A percentile compares a stretch with the other conserved stretches of the same genome.
These are phyloP conservation scores for Striga hermonthica DNA, from an alignment of 305 asterid genomes.

Conservation along the genomic window DNA sequence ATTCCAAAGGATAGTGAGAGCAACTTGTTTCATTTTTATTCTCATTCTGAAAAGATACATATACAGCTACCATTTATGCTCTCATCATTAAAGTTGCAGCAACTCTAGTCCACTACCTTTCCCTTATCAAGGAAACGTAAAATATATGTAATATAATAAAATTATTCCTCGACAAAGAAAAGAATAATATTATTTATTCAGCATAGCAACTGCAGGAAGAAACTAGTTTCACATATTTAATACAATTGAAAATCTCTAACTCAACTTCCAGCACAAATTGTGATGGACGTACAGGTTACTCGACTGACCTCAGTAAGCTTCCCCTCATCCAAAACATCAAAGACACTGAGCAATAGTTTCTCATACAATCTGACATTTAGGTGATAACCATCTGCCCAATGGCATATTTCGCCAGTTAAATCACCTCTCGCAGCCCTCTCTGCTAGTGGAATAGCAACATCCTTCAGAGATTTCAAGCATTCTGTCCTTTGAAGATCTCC, in stretches of 20 bases:
- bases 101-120: constrained; percentile 13
- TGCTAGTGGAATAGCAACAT: constrained; percentile 78
- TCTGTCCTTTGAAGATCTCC: constrained; percentile 92
- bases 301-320: constrained; percentile 92
- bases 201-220: not conserved
- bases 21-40: not conserved
- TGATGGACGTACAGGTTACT: constrained; percentile 17
- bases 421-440: constrained; percentile 99
- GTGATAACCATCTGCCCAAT: constrained; percentile 99
- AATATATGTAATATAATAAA: no score
- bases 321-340: constrained; percentile 97
- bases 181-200: not conserved
- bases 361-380: constrained; percentile 87
- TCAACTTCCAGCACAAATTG: constrained; percentile 22
- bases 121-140: not conserved
- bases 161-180: no score
- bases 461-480: constrained; percentile 82
- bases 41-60: no score
- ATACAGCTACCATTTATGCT: constrained; percentile 8
- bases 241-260: constrained; percentile 6
- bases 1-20: constrained; percentile 26
- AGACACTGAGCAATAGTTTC: constrained; percentile 86
- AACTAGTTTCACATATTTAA: constrained; percentile 21
- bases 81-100: constrained; percentile 1
- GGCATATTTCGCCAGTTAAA: constrained; percentile 98